These are phyloP conservation scores for Xylariaceae sp. DNA, from an alignment of 2,329 filamentous ascomycete species.

Conservation along the genomic window DNA sequence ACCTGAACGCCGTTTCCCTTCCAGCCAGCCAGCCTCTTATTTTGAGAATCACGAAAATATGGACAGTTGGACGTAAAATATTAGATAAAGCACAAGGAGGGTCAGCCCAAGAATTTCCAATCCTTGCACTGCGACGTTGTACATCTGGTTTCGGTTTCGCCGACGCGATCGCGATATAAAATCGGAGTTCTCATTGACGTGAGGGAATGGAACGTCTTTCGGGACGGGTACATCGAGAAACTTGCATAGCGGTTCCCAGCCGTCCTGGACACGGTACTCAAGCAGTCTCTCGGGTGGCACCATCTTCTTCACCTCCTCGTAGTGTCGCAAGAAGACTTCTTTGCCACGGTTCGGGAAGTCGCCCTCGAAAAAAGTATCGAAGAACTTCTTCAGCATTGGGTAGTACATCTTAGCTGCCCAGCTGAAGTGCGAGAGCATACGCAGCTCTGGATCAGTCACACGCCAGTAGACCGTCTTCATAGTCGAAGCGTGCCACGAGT, in stretches of 20 bases:
- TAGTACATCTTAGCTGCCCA: conserved; percentile 73
- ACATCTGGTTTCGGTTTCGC: conserved; percentile 55
- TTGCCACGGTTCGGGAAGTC: conserved; percentile 71
- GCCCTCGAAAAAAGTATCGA: conserved; percentile 70
- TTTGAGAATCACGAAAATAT: conserved; percentile 18
- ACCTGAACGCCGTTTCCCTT: conserved; percentile 14
- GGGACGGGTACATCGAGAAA: conserved; percentile 45
- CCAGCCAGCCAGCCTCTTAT: background rate
- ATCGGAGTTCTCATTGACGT: conserved; percentile 54
- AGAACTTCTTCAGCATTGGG: conserved; percentile 73
- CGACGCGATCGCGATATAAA: conserved; percentile 53
- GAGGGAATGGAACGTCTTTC: conserved; percentile 46
- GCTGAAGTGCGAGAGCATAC: conserved; percentile 60
- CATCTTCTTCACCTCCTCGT: conserved; percentile 37
- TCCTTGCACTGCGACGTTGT: conserved; percentile 46
- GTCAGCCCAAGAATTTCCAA: conserved; percentile 34
- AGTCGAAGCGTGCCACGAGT: conserved; percentile 66
- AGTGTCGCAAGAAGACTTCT: conserved; percentile 58
- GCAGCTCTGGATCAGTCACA: conserved; percentile 66
- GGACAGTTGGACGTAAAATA: conserved; percentile 36
- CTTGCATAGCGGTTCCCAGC: conserved; percentile 46
- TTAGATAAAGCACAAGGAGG: conserved; percentile 40
- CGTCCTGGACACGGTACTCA: conserved; percentile 42
- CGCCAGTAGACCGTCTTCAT: conserved; percentile 74
- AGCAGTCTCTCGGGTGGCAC: conserved; percentile 42